Conservation (phyloP, 495 filamentous ascomycete species). For the Penicillium bovifimosum region DNA sequence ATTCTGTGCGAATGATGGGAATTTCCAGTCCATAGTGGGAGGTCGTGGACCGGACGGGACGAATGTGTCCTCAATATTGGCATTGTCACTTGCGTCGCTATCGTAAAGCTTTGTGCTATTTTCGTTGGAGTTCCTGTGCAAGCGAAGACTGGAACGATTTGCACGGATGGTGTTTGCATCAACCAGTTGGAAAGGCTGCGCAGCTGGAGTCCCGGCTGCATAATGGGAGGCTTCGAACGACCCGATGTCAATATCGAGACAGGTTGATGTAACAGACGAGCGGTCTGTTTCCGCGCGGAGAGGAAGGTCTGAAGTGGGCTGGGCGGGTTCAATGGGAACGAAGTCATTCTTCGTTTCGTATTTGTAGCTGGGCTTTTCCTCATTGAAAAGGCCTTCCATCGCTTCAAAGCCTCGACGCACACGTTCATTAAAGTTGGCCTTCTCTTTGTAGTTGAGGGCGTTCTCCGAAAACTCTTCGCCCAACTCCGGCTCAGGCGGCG, state of each 20-base stretch:
- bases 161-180: conserved; percentile 48
- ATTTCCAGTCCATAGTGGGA: conserved; percentile 48
- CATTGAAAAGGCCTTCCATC: conserved; percentile 46
- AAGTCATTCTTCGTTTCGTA: conserved; percentile 47
- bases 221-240: conserved; percentile 46
- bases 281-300: conserved; percentile 46
- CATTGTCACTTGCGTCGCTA: conserved; percentile 23
- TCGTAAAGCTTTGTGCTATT: conserved; percentile 29
- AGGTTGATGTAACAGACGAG: conserved; percentile 44
- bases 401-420: conserved; percentile 45
- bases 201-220: conserved; percentile 38
- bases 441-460: conserved; percentile 35
- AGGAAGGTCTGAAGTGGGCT: conserved; percentile 41
- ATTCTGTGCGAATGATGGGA: conserved; percentile 32
- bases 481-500: conserved; percentile 18
- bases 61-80: conserved; percentile 26
- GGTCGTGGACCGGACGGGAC: conserved; percentile 38
- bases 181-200: conserved; percentile 44
- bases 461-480: conserved; percentile 20
- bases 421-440: conserved; percentile 44
- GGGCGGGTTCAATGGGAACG: conserved; percentile 32
- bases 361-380: conserved; percentile 41
- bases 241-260: conserved; percentile 45
- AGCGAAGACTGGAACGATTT: conserved; percentile 38
- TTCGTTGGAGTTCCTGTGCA: conserved; percentile 35